A percentile compares a stretch with the other conserved stretches of the same genome.
These are phyloP conservation scores for Limonium bicolor DNA, from an alignment of 148 eudicot species.

Conservation along the genomic window DNA sequence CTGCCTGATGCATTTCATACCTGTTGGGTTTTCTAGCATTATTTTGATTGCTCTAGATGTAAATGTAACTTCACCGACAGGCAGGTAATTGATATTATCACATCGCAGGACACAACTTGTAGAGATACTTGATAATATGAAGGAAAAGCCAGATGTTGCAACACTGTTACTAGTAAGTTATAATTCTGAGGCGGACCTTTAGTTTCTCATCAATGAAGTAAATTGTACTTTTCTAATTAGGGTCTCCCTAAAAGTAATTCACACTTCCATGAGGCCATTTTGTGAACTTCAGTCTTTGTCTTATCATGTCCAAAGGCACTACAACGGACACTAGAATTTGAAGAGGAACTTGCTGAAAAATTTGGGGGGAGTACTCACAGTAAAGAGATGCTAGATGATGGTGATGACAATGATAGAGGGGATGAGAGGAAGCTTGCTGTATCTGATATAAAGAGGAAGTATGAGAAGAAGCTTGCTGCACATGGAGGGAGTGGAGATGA, in stretches of 20 bases:
- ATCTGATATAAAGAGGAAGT: constrained; percentile 81
- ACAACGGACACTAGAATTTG: constrained; percentile 92
- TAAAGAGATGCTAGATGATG: constrained; percentile 35
- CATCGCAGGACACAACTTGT: constrained; percentile 59
- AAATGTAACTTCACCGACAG: too few relatives aligned
- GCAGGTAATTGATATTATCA: constrained; percentile 2
- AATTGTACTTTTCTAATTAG: neutral
- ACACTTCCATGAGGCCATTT: too few relatives aligned
- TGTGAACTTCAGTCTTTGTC: too few relatives aligned
- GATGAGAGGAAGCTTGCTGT: constrained; percentile 40
- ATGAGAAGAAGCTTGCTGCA: constrained; percentile 88
- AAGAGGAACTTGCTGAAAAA: constrained; percentile 89
- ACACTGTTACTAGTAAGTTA: constrained; percentile 61
- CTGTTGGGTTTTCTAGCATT: too few relatives aligned
- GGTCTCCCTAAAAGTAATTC: neutral
- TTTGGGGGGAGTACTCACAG: constrained; percentile 67
- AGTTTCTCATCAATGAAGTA: too few relatives aligned
- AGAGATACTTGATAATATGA: constrained; percentile 72
- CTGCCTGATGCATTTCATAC: neutral
- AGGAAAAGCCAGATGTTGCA: constrained; percentile 93
- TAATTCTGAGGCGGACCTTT: too few relatives aligned
- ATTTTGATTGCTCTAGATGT: too few relatives aligned
- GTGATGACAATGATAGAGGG: constrained; percentile 34
- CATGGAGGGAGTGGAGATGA: constrained; percentile 59
- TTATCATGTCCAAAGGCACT: constrained; percentile 40